Conservation (phyloP, 441 rosid genomes). For the Gossypium aridum region DNA sequence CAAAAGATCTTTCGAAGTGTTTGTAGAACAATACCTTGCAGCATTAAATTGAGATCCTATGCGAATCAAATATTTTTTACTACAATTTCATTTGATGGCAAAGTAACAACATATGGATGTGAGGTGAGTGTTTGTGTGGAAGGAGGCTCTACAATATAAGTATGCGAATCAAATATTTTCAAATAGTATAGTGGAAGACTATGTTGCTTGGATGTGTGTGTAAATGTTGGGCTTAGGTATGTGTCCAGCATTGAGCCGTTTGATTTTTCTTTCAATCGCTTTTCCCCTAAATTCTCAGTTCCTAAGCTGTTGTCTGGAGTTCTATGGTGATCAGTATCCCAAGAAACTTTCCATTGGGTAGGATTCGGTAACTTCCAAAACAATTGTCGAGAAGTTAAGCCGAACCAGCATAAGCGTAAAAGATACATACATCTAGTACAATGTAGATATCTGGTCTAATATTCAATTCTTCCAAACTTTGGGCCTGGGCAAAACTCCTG, state of each 20-base stretch:
- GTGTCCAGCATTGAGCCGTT: neutral
- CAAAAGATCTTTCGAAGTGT: neutral
- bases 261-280: neutral
- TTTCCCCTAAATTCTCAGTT: neutral
- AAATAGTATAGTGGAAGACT: neutral
- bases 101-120: neutral
- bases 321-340: neutral
- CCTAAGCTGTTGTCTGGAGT: neutral
- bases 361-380: neutral
- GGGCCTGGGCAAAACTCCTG: conserved; percentile 64
- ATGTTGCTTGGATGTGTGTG: neutral
- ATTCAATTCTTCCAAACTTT: conserved; percentile 63
- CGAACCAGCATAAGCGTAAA: neutral
- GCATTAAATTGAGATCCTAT: neutral
- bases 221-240: conserved; percentile 3
- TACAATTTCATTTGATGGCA: neutral
- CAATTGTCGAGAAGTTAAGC: conserved; percentile 1
- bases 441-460: conserved; percentile 69
- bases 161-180: neutral
- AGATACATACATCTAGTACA: conserved; percentile 56
- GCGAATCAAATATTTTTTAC: neutral
- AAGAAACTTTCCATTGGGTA: neutral
- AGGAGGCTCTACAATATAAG: neutral
- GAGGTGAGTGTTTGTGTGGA: neutral
- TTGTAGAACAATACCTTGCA: neutral